Evolutionary conservation across 2,329 filamentous ascomycete genomes (phyloP).

Genomic region (Apiospora kogelbergensis): DNA sequence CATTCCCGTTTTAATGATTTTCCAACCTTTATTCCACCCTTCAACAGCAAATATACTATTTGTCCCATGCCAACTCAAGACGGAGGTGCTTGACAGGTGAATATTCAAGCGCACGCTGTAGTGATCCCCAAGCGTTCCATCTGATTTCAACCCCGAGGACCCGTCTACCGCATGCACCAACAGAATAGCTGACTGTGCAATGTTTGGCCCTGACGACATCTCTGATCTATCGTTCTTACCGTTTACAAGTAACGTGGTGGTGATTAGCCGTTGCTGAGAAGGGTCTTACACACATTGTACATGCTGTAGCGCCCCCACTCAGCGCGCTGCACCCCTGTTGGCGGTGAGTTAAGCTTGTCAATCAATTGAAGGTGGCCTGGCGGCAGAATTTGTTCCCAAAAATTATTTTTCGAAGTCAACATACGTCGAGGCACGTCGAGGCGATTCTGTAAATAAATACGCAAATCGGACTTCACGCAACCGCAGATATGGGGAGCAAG

Average conservation of each 20-base stretch:
- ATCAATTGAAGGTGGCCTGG: background rate
- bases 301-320: background rate
- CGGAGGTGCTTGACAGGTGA: background rate
- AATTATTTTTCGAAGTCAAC: background rate
- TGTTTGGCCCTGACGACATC: no score
- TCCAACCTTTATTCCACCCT: background rate
- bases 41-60: background rate
- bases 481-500: constrained; percentile 1
- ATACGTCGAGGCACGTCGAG: background rate
- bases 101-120: background rate
- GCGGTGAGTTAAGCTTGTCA: background rate
- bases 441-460: background rate
- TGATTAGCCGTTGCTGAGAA: background rate
- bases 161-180: no score
- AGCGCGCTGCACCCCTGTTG: background rate
- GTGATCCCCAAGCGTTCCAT: no score
- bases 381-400: constrained; percentile 3
- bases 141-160: no score
- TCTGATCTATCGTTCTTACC: no score
- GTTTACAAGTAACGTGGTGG: no score
- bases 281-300: no score
- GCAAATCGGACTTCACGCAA: background rate
- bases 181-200: no score
- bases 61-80: no score
- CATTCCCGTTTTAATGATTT: background rate